Conservation (phyloP, 176 grass and related monocot genomes). For the Raddia guianensis region DNA sequence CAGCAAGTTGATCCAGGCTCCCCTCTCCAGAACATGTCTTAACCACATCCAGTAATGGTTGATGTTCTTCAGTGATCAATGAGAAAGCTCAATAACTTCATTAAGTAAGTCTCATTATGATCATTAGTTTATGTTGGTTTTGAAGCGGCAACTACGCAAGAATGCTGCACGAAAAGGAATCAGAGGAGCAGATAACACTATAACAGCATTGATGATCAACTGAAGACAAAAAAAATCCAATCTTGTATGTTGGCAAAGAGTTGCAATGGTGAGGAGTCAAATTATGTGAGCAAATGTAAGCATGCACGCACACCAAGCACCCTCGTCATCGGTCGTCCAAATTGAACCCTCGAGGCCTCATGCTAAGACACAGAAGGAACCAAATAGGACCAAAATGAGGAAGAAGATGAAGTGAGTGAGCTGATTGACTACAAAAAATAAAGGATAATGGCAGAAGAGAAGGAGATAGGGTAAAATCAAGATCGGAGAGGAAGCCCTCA, state of each 20-base stretch:
- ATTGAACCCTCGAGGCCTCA: background rate
- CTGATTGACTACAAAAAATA: conserved; percentile 16
- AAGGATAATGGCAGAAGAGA: conserved; percentile 12
- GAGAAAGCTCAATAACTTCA: background rate
- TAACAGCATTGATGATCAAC: background rate
- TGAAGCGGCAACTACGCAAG: conserved; percentile 15
- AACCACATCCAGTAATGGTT: background rate
- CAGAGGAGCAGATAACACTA: background rate
- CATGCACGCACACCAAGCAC: background rate
- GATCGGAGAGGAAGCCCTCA: background rate
- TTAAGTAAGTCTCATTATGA: background rate
- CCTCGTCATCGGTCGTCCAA: background rate
- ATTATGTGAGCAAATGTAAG: background rate
- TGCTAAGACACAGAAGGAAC: conserved; percentile 29
- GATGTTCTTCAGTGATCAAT: background rate
- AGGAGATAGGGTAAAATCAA: background rate
- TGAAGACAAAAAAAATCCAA: background rate
- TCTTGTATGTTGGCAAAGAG: background rate
- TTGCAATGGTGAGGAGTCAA: conserved; percentile 10
- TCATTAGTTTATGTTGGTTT: conserved; percentile 35
- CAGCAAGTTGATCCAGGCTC: background rate
- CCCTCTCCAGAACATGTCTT: background rate
- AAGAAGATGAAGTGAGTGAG: conserved; percentile 22
- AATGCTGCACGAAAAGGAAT: background rate
- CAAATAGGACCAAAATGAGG: background rate